Evolutionary conservation across 352 stramenopile species (phyloP).

Genomic region (Peronospora farinosa): DNA sequence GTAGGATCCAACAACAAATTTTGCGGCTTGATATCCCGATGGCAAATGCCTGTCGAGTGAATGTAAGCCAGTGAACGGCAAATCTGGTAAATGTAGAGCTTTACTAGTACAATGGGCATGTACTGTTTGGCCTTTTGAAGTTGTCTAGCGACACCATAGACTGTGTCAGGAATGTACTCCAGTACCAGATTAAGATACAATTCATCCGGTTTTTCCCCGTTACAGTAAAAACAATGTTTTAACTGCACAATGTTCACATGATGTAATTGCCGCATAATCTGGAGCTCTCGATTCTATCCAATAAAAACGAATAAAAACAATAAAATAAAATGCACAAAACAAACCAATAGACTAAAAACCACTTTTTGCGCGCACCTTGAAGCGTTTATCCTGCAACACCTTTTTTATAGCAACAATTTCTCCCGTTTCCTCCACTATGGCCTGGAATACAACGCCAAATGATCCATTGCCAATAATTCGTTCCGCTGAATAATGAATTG

Average conservation of each 20-base stretch:
- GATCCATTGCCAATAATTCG: conserved; percentile 99
- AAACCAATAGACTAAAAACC: neutral
- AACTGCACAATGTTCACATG: conserved; percentile 99
- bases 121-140: conserved; percentile 96
- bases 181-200: conserved; percentile 99
- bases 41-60: conserved; percentile 96
- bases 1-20: conserved; percentile 97
- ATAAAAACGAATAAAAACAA: conserved; percentile 5
- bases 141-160: conserved; percentile 94
- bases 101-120: conserved; percentile 95
- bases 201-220: conserved; percentile 92
- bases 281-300: conserved; percentile 94
- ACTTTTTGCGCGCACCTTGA: conserved; percentile 80
- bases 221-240: conserved; percentile 99
- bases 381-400: conserved; percentile 99
- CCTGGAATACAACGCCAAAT: conserved; percentile 99
- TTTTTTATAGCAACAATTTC: conserved; percentile 99
- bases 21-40: conserved; percentile 99
- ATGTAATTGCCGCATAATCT: conserved; percentile 98
- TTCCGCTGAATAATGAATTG: conserved; percentile 94
- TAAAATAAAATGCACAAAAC: conserved; percentile 3
- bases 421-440: conserved; percentile 93
- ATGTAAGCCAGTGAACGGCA: conserved; percentile 96
- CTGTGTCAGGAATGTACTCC: conserved; percentile 98
- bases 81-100: conserved; percentile 99